phyloP scores from a whole-genome alignment of 2,329 filamentous ascomycete species.

The Rachicladosporium sp. region DNA sequence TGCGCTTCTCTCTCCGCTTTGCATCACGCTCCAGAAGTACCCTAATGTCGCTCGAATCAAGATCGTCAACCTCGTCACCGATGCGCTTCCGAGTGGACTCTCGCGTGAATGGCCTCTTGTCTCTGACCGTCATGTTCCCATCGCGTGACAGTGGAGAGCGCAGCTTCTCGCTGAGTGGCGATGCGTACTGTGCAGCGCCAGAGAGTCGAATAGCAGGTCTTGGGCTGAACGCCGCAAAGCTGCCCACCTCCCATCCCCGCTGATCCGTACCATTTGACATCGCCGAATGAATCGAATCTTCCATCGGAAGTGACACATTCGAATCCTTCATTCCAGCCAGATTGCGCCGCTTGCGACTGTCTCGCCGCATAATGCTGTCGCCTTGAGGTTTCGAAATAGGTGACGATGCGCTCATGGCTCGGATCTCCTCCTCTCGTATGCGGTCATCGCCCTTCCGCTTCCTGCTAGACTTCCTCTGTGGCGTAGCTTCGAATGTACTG shows the following conservation, averaged over 20 bases:
- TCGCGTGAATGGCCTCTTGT: slow-evolving; percentile 21
- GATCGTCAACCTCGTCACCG: slow-evolving; percentile 63
- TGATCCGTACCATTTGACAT: slow-evolving; percentile 65
- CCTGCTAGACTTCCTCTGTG: slow-evolving; percentile 61
- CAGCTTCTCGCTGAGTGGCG: slow-evolving; percentile 18
- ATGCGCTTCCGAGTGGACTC: slow-evolving; percentile 36
- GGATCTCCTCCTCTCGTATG: slow-evolving; percentile 76
- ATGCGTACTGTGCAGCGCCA: slow-evolving; percentile 48
- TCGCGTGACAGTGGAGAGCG: slow-evolving; percentile 5
- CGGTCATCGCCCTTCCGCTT: slow-evolving; percentile 61
- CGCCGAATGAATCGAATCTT: slow-evolving; percentile 59
- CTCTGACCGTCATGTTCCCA: slow-evolving; percentile 13
- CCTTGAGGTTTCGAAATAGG: slow-evolving; percentile 40
- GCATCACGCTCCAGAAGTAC: slow-evolving; percentile 85
- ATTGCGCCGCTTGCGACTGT: slow-evolving; percentile 54
- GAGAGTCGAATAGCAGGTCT: slow-evolving; percentile 71
- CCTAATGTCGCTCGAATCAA: slow-evolving; percentile 72
- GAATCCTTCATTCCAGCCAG: slow-evolving; percentile 44
- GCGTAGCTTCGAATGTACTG: slow-evolving; percentile 33
- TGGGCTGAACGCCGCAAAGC: slow-evolving; percentile 70
- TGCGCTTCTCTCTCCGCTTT: slow-evolving; percentile 65
- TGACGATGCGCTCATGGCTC: slow-evolving; percentile 62
- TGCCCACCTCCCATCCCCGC: slow-evolving; percentile 67
- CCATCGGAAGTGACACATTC: slow-evolving; percentile 61
- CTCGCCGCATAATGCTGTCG: slow-evolving; percentile 42